Conservation (phyloP, 441 rosid species). For the Populus hybrid region DNA sequence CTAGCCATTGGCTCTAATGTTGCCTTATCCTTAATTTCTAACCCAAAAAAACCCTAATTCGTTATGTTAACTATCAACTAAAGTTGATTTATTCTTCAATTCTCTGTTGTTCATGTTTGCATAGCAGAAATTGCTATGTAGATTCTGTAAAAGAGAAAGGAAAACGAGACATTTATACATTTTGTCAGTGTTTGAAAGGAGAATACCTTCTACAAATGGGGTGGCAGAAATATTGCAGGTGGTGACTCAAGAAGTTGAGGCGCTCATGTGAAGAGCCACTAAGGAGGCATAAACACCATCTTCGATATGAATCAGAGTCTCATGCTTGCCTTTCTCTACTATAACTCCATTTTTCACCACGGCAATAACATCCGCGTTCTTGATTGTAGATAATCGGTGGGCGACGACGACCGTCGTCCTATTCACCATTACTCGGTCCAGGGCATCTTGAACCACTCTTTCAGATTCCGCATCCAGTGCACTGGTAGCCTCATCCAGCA, state of each 20-base stretch:
- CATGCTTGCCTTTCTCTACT: conserved; percentile 68
- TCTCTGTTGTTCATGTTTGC: neutral
- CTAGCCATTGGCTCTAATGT: neutral
- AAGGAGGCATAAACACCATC: conserved; percentile 10
- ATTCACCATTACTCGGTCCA: conserved; percentile 56
- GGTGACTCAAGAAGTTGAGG: conserved; percentile 1
- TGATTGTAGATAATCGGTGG: conserved; percentile 45
- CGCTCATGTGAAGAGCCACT: conserved; percentile 3
- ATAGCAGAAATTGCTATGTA: neutral
- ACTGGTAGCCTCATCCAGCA: conserved; percentile 26
- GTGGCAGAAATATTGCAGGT: neutral
- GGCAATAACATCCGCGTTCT: conserved; percentile 40
- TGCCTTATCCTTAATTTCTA: neutral
- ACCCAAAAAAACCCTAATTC: neutral
- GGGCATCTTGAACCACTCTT: conserved; percentile 68
- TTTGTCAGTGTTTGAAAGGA: neutral
- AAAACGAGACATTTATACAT: neutral
- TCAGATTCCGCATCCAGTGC: conserved; percentile 61
- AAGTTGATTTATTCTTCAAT: neutral
- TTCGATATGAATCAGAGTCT: conserved; percentile 13
- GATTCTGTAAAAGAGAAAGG: neutral
- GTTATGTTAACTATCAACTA: neutral
- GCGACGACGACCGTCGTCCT: conserved; percentile 71
- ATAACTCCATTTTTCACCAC: conserved; percentile 60
- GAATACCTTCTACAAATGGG: neutral